Base-by-base conservation (phyloP, 371 early-diverging fungal species). In the Synchytrium microbalum region DNA sequence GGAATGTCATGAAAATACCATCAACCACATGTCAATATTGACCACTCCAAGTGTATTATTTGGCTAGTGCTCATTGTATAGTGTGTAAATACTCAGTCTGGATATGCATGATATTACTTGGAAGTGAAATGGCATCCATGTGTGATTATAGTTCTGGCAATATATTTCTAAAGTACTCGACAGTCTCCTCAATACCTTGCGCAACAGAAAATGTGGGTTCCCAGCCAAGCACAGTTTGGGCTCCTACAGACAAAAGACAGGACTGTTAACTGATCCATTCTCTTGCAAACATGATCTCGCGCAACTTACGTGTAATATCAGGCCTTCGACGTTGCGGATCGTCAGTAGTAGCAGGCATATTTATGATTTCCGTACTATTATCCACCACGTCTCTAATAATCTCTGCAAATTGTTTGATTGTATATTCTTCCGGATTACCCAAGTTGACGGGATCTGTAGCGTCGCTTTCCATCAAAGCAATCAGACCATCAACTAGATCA, bases 381-480 rank as follows among this genome's bases (percentile, higher is more conserved):
- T 85, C 78, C 24, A 91, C 87, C 69, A 84, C 78, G 38, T 80
- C 79, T 38, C 85, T 72, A 65, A 92, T 88, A 62, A 88, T 80
- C 63, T 86, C 82, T 27, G 93, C 92, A 80, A 91, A 90, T 56
- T 90, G 78, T 19, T 71, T 73, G 65, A 92, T 91, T 14, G 90
- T 89, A 66, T 84, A 92, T 71, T 92, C 93, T 58, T 91, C 89
- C 1, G 93, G 91, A 66, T 91, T 92, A 16, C 93, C 93, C 28
- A 92, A 54, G 71, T 92, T 92, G 23, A 91, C 86, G 5, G 93
- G 93, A 24, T 86, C 84, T 31, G 70, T 75, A 74, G 82, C 87
- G 65, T 84, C 75, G 60, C 74, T 76, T 67, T 88, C 84, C 93
- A 92, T 91, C 54, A 90, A 67, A 59, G 84, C 69, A 61, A 92